Evolutionary conservation across 306 rosid genomes (phyloP), one percentile per base, ranked within the genome.

Genomic region (Fragaria vesca): DNA sequence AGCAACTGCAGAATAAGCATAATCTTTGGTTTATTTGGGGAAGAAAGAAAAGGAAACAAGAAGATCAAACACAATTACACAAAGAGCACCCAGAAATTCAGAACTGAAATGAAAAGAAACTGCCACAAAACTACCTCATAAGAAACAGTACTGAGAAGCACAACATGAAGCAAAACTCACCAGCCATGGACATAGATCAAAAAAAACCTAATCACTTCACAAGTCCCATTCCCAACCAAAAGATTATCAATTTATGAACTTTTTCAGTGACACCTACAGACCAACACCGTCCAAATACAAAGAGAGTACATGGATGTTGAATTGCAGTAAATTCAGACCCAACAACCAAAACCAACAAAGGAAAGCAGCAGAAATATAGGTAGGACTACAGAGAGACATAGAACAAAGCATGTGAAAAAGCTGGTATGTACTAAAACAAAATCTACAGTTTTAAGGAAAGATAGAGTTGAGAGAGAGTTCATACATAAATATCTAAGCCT

Each of bases 401-500:
- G 17, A 24, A 68, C 26, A 54, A 82, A 55, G 72, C 73, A 58
- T 51, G 18, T 8, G 58, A 17, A 71, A 71, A 74, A 60, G 63
- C 45, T 1, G 57, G 30, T 45, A 74, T 12, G 8, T 57, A 40
- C 50, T 9, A 73, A 62, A 84, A 84, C 54, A 21, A 54, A 55
- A 68, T 20, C 46, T 73, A 40, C n/a, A 73, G 66, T 30, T 57
- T 62, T 46, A 80, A 68, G 74, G 74, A 77, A 81, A 74, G 71
- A 20, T 21, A 66, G 73, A 74, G 75, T 28, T 40, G 77, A 79
- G 67, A 75, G 86, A 75, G 84, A 83, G 83, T 60, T 57, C 76
- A 46, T 86, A 81, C 84, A 85, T 87, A 68, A 74, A 82, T 74
- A 47, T 83, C 81, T 67, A 5, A 34, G 85, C 79, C 52, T 73